A percentile compares a stretch with the other conserved stretches of the same genome.
Evolutionary conservation across 306 rosid genomes (phyloP).

Genomic region (Vachellia pachyceras): DNA sequence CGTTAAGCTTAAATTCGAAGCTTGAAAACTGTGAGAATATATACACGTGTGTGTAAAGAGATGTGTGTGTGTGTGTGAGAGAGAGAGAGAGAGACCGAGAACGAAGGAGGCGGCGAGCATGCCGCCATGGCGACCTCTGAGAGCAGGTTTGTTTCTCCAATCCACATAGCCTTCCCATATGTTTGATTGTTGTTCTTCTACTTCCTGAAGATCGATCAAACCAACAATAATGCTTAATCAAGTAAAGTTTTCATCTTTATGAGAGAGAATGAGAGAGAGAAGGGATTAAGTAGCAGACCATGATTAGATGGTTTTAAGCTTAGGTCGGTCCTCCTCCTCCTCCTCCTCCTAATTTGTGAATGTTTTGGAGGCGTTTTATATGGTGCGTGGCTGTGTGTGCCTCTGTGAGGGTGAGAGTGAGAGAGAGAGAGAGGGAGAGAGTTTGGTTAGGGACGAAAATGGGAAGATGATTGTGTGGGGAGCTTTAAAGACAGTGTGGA

Average conservation of each 20-base stretch:
- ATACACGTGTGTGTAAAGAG: neutral
- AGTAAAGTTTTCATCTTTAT: neutral
- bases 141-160: constrained; percentile 80
- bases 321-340: neutral
- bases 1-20: neutral
- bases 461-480: constrained; percentile 35
- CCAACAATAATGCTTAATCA: neutral
- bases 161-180: constrained; percentile 87
- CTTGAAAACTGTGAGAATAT: neutral
- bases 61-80: no score
- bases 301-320: neutral
- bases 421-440: neutral
- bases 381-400: neutral
- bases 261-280: no score
- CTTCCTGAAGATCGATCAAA: constrained; percentile 47
- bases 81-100: constrained; percentile 57
- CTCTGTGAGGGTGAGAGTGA: no score
- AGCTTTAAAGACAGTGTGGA: constrained; percentile 49
- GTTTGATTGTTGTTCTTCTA: constrained; percentile 48
- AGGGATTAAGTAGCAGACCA: neutral
- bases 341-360: neutral
- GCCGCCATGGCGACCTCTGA: constrained; percentile 85
- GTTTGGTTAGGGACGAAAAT: constrained; percentile 40
- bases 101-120: constrained; percentile 86
- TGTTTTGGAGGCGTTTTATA: neutral